phyloP scores from a whole-genome alignment of 306 rosid genomes.

The Ormosia semicastrata region DNA sequence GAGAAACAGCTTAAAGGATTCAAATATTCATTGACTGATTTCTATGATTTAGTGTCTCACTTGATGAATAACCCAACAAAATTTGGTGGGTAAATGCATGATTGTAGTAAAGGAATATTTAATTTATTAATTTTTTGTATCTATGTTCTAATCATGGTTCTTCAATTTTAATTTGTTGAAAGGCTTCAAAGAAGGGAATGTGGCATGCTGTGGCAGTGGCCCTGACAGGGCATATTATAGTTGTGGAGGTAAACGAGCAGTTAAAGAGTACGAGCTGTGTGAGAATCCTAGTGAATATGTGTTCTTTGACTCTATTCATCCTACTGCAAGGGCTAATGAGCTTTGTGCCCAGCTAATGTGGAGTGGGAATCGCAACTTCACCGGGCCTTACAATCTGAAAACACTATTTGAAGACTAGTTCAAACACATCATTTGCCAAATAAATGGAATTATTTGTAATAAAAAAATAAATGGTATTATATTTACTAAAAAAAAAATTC shows the following conservation, averaged over 20 bases:
- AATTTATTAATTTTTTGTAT: too few species aligned
- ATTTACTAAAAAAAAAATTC: too few species aligned
- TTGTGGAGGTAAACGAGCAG: slow-evolving; percentile 56
- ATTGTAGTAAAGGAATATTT: not conserved
- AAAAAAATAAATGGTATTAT: too few species aligned
- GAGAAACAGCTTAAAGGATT: slow-evolving; percentile 42
- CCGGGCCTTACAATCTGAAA: slow-evolving; percentile 20
- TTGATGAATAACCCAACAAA: slow-evolving; percentile 39
- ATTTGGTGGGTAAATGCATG: slow-evolving; percentile 40
- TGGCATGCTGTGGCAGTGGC: slow-evolving; percentile 64
- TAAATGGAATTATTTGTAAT: not conserved
- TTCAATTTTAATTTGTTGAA: not conserved
- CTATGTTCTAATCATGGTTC: not conserved
- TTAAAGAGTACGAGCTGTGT: slow-evolving; percentile 43
- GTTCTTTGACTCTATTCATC: slow-evolving; percentile 55
- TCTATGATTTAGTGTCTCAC: not conserved
- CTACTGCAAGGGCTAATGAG: slow-evolving; percentile 33
- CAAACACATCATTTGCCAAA: not conserved
- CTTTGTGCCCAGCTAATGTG: slow-evolving; percentile 40
- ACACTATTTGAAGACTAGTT: slow-evolving; percentile 19
- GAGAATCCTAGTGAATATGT: slow-evolving; percentile 38
- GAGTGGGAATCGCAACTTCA: slow-evolving; percentile 24
- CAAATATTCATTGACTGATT: slow-evolving; percentile 39
- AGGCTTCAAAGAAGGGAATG: slow-evolving; percentile 53
- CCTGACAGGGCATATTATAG: slow-evolving; percentile 39